These are phyloP conservation scores for Candida nemodendra DNA, from an alignment of 805 yeast genomes.

Conservation along the genomic window DNA sequence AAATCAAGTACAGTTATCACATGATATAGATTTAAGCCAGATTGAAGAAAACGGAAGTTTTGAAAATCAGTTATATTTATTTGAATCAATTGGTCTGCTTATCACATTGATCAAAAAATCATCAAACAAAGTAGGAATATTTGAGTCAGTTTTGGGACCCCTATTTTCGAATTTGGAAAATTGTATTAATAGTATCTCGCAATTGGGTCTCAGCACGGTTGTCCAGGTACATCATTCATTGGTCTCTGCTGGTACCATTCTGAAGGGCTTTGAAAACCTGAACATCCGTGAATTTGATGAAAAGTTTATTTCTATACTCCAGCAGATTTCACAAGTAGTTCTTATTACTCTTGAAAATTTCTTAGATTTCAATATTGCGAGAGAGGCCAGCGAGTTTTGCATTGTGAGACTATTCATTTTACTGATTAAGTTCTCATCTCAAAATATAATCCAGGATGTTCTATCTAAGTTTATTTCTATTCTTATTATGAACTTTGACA, in stretches of 20 bases:
- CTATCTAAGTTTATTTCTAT: conserved; percentile 72
- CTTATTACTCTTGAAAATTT: conserved; percentile 79
- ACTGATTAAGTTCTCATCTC: conserved; percentile 44
- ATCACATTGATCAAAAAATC: conserved; percentile 53
- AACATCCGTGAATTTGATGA: conserved; percentile 31
- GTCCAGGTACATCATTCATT: conserved; percentile 83
- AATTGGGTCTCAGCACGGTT: conserved; percentile 43
- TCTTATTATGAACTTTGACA: conserved; percentile 54
- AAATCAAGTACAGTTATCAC: conserved; percentile 21
- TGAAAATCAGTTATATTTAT: conserved; percentile 76
- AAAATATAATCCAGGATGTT: conserved; percentile 39
- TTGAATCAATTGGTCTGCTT: conserved; percentile 82
- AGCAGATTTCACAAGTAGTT: conserved; percentile 66
- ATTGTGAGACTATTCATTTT: conserved; percentile 84
- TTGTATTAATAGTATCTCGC: conserved; percentile 45
- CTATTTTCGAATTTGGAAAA: conserved; percentile 68
- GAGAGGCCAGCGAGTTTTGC: conserved; percentile 85
- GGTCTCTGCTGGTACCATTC: conserved; percentile 86
- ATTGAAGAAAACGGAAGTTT: conserved; percentile 63
- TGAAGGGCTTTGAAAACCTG: conserved; percentile 71
- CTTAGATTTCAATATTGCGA: conserved; percentile 59
- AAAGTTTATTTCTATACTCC: conserved; percentile 30
- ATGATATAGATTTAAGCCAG: conserved; percentile 33
- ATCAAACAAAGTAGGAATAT: conserved; percentile 41
- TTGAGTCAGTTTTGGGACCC: conserved; percentile 72